These are phyloP conservation scores for Calonectria hawksworthii DNA, from an alignment of 2,329 filamentous ascomycete species.

Conservation along the genomic window DNA sequence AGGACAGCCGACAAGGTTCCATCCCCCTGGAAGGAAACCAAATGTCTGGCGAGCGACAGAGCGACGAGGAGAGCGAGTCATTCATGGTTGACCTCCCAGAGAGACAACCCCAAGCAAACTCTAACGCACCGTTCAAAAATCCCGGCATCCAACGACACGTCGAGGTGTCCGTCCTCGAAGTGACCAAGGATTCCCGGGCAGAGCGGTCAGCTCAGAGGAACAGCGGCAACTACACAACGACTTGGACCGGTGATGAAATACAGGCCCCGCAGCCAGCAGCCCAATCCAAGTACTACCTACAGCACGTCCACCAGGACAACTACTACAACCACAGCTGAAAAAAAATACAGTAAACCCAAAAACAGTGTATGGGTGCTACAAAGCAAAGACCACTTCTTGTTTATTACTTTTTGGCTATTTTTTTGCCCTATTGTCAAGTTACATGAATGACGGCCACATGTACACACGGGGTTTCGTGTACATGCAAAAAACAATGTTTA, in stretches of 20 bases:
- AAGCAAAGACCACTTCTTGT: background rate
- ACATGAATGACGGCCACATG: background rate
- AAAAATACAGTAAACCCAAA: background rate
- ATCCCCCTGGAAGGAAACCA: slow-evolving; percentile 25
- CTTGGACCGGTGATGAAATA: slow-evolving; percentile 31
- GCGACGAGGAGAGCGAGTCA: slow-evolving; percentile 42
- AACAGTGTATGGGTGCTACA: background rate
- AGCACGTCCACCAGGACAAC: slow-evolving; percentile 29
- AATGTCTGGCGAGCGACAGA: slow-evolving; percentile 30
- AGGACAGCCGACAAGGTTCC: slow-evolving; percentile 35
- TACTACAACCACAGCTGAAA: slow-evolving; percentile 17
- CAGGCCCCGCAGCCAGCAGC: slow-evolving; percentile 16
- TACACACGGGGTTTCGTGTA: background rate
- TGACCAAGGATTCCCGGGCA: background rate
- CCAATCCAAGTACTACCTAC: slow-evolving; percentile 26
- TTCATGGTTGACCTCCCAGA: slow-evolving; percentile 43
- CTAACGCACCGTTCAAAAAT: background rate
- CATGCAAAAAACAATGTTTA: background rate
- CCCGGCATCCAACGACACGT: slow-evolving; percentile 28
- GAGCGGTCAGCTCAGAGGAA: slow-evolving; percentile 22
- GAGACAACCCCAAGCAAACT: background rate
- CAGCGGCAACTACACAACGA: slow-evolving; percentile 36
- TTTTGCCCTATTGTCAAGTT: slow-evolving; percentile 3
- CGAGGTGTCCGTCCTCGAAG: slow-evolving; percentile 32
- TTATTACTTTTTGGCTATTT: background rate